Evolutionary conservation across 2,329 filamentous ascomycete species (phyloP), one percentile per base, ranked within the genome.

Genomic region (Neonectria punicea): DNA sequence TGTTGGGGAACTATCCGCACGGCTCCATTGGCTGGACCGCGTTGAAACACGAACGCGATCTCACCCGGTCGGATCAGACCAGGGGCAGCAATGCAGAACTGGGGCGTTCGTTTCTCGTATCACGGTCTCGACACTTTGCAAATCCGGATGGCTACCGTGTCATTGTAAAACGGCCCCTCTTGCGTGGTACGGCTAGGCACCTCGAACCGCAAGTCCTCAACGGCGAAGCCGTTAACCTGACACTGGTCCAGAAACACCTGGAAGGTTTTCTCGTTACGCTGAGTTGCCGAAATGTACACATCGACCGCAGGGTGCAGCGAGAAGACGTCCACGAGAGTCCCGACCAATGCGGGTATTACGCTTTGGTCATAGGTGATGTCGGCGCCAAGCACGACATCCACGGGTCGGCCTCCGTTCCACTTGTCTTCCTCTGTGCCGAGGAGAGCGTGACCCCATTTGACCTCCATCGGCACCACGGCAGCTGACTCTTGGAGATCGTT

Each of bases 351-450:
- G 0, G 89, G 87, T 54, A 92, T 89, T 46, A 87, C 84, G 39
- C 82, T 81, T 65, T 83, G 83, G 74, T 95, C 92, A 77, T 94
- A 95, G 1, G 91, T 94, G 78, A 95, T 87, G 76, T 95, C 92
- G 36, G 92, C 91, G 4, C 92, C 93, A 30, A 95, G 78, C 2
- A 94, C 85, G 5, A 93, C 78, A 75, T 94, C 90, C 49, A 88
- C 76, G 2, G 75, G 70, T 5, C 74, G 73, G 18, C 82, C 82
- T 20, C 80, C 80, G 68, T 84, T 83, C 85, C 86, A 86, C 50
- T 78, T 76, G 57, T 82, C 74, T 58, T 89, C 85, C 76, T 90
- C 89, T 0, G 84, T 86, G 4, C 85, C 87, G 53, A 87, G 77
- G 4, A 90, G 76, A 0, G 85, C 84, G 66, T 86, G 82, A 1